A percentile compares a stretch with the other conserved stretches of the same genome.
These are phyloP conservation scores for Nyssa sinensis DNA, from an alignment of 148 eudicot genomes.

Conservation along the genomic window DNA sequence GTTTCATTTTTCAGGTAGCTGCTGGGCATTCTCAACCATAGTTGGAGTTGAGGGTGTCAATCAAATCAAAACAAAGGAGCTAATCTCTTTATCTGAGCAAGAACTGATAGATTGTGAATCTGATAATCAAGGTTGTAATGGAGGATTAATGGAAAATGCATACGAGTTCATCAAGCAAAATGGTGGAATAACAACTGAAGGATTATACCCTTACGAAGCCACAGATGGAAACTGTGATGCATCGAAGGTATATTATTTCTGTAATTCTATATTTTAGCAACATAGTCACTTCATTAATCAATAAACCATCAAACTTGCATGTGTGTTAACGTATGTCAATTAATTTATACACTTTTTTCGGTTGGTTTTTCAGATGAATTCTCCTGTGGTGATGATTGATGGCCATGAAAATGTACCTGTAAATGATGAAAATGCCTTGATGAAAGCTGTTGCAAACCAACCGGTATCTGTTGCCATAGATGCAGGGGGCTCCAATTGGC, in stretches of 20 bases:
- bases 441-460: constrained; percentile 76
- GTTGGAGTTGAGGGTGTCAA: constrained; percentile 83
- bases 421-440: constrained; percentile 62
- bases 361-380: constrained; percentile 36
- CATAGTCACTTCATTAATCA: no score
- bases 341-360: background rate
- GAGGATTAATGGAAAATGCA: constrained; percentile 56
- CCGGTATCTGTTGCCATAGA: constrained; percentile 72
- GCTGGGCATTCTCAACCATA: constrained; percentile 77
- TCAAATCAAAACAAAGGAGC: constrained; percentile 57
- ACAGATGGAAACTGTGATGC: constrained; percentile 35
- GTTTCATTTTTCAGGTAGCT: constrained; percentile 42
- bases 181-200: constrained; percentile 45
- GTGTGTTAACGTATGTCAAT: background rate
- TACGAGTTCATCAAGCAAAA: constrained; percentile 40
- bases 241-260: constrained; percentile 39
- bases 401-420: constrained; percentile 67
- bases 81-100: constrained; percentile 75
- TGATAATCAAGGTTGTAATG: constrained; percentile 60
- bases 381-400: constrained; percentile 61
- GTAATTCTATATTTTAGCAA: no score
- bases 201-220: constrained; percentile 46
- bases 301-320: no score
- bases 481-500: constrained; percentile 55
- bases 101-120: constrained; percentile 64